phyloP scores from a whole-genome alignment of 331 rosid species.

The Quercus lobata region DNA sequence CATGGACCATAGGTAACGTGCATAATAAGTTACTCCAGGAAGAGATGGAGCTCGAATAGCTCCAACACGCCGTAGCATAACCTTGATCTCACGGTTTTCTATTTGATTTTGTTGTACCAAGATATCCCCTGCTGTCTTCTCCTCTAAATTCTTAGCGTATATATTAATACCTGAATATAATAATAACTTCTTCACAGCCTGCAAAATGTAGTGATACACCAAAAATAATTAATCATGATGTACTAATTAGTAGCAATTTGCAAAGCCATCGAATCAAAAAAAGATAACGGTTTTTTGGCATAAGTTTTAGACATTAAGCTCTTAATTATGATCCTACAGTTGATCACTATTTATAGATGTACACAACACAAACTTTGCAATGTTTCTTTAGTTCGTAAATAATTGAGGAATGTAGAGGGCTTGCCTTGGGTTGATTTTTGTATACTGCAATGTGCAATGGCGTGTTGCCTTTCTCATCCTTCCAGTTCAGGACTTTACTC shows the following conservation, averaged over 20 bases:
- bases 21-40: no score
- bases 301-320: no score
- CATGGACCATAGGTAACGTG: no score
- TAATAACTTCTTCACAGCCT: not conserved
- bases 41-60: not conserved
- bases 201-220: no score
- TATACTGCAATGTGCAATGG: conserved; percentile 19
- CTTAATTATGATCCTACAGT: not conserved
- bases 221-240: no score
- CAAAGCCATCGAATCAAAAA: no score
- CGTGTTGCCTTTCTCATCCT: conserved; percentile 31
- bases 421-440: conserved; percentile 5
- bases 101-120: not conserved
- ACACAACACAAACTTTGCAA: no score
- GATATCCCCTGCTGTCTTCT: conserved; percentile 28
- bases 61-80: not conserved
- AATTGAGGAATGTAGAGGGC: no score
- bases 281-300: no score
- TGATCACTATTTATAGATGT: not conserved
- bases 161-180: not conserved
- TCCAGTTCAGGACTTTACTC: not conserved
- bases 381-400: no score
- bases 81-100: not conserved
- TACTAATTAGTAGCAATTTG: no score
- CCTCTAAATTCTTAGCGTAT: not conserved